phyloP scores from a whole-genome alignment of 2,329 filamentous ascomycete genomes.

The Penicillium sp. region DNA sequence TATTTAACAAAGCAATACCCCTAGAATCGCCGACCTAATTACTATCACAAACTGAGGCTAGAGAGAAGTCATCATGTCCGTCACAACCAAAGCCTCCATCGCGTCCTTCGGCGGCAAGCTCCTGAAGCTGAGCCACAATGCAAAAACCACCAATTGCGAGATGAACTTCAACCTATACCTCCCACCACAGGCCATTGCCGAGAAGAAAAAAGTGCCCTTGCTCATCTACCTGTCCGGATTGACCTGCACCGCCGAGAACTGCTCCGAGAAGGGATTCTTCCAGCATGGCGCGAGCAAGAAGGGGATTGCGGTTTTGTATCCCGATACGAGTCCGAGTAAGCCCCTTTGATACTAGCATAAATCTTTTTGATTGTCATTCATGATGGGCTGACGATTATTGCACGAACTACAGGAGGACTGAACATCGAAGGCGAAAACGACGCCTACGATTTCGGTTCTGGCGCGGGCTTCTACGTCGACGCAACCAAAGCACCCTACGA shows the following conservation, averaged over 20 bases:
- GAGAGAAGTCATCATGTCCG: constrained; percentile 57
- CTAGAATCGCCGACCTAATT: neutral
- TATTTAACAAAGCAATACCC: neutral
- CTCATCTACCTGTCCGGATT: constrained; percentile 91
- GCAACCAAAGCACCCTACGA: constrained; percentile 71
- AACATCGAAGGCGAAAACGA: constrained; percentile 81
- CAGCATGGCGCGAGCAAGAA: constrained; percentile 74
- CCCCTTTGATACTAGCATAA: no score
- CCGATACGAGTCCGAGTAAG: constrained; percentile 86
- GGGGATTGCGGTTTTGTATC: constrained; percentile 89
- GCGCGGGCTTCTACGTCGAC: constrained; percentile 92
- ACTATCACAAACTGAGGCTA: neutral
- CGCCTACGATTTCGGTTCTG: constrained; percentile 83
- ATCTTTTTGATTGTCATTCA: neutral
- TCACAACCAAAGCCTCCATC: constrained; percentile 86
- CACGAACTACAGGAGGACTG: constrained; percentile 58
- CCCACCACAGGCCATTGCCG: constrained; percentile 62
- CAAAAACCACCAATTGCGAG: constrained; percentile 71
- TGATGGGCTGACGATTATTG: neutral
- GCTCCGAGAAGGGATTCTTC: constrained; percentile 79
- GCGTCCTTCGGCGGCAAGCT: constrained; percentile 90
- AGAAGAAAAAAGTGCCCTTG: constrained; percentile 67
- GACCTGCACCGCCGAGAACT: constrained; percentile 86
- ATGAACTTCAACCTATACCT: constrained; percentile 95
- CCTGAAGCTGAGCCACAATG: constrained; percentile 86